phyloP scores from a whole-genome alignment of 2,329 filamentous ascomycete genomes.

The Trichoderma aggressivum region DNA sequence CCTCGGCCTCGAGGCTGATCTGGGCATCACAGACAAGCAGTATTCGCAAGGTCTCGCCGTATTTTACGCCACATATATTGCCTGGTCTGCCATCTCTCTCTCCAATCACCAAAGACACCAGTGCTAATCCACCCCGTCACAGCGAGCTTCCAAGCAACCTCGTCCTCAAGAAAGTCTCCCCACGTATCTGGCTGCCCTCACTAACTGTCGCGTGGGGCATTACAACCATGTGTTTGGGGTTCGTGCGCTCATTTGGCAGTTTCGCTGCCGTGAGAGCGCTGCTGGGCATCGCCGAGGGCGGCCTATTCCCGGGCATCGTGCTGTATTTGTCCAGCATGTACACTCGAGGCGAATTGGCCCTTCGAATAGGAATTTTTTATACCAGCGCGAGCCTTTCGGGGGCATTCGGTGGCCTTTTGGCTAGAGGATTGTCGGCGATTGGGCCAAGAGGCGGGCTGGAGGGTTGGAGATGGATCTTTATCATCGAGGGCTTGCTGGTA shows the following conservation, averaged over 20 bases:
- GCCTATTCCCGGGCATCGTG: constrained; percentile 64
- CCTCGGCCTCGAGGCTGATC: constrained; percentile 56
- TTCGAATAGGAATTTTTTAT: constrained; percentile 66
- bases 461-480: constrained; percentile 62
- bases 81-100: constrained; percentile 39
- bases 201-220: constrained; percentile 57
- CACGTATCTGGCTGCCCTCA: constrained; percentile 57
- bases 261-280: constrained; percentile 61
- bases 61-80: constrained; percentile 64
- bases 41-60: constrained; percentile 63
- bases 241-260: constrained; percentile 50
- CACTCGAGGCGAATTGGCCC: constrained; percentile 55
- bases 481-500: constrained; percentile 53
- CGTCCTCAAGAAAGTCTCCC: constrained; percentile 58
- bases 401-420: constrained; percentile 57
- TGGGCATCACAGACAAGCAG: constrained; percentile 57
- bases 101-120: not conserved
- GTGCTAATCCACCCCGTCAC: not conserved
- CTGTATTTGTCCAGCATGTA: constrained; percentile 64
- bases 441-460: constrained; percentile 50
- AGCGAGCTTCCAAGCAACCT: constrained; percentile 64
- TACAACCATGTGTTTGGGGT: constrained; percentile 55
- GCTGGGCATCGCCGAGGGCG: constrained; percentile 62
- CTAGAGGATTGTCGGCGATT: constrained; percentile 59
- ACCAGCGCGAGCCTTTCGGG: constrained; percentile 63